Base-by-base conservation (phyloP, 495 filamentous ascomycete species). In the Penicillium canescens region DNA sequence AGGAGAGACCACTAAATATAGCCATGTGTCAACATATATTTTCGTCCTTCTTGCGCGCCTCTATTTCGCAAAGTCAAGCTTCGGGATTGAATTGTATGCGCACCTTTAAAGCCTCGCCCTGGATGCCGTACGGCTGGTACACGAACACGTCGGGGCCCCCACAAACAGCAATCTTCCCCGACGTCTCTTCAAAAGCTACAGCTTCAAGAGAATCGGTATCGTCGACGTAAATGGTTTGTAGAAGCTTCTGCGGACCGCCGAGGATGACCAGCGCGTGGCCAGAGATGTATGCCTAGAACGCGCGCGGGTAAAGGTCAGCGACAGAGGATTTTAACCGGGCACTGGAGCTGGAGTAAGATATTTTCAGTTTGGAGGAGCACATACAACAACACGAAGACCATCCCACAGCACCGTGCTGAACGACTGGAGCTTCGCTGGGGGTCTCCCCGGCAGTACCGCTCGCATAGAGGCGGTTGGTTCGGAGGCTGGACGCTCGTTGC, bases 161-260 rank as follows among this genome's bases (percentile, higher is more conserved):
- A 67, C 82, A 87, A 43, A 83, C 80, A 31, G 91, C 91, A 68
- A 98, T 89, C 77, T 91, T 96, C 7, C 92, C 94, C 28, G 91
- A 85, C 12, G 75, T 73, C 59, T 96, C 89, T 59, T 95, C 87
- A 52, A 97, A 82, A 14, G 83, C 78, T 23, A 96, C 80, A 10
- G 88, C 85, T 41, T 91, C 81, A 35, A 98, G 81, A 5, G 74
- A 73, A 6, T 82, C 75, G 35, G 83, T 79, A 67, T 92, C 86
- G 57, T 94, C 86, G 64, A 92, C 82, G 74, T 96, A 96, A 53
- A 92, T 89, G 0, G 93, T 97, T 72, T 98, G 93, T 31, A 96
- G 76, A 60, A 96, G 80, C 49, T 82, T 78, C 63, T 89, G 78
- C 54, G 90, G 82, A 46, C 82, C 83, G 70, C 80, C 79, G 63